Evolutionary conservation across 2,329 filamentous ascomycete species (phyloP), one percentile per base, ranked within the genome.

Genomic region (Fusarium nisikadoi): DNA sequence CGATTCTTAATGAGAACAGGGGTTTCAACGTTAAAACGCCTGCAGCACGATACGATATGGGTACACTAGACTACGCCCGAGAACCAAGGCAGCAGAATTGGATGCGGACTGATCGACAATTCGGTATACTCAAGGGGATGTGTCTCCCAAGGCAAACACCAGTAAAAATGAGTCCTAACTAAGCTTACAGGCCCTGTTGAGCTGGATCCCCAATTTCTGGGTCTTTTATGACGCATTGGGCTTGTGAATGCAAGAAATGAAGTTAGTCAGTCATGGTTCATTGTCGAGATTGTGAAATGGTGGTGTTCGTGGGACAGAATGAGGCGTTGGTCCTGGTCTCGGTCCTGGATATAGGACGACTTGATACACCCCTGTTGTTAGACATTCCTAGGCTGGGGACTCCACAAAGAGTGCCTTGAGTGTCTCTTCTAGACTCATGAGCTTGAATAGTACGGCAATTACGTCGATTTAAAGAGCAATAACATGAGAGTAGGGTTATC

Each of bases 371-470:
- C 64, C 64, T 65, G 38, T n/a, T 64, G 33, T 58, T 65, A 63
- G 61, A 65, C 55, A 65, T 49, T 33, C 64, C 61, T 58, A 65
- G 61, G 31, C 62, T 50, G 43, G 41, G 50, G 36, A 65, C 62
- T 68, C 64, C 65, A 69, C 66, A 68, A 45, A 65, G 65, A 60
- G 47, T 65, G 66, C 66, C 66, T 70, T 31, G 65, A 42, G 50
- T 63, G 42, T 57, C 50, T 65, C 27, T 50, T 27, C 36, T 57
- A 31, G 25, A 39, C 29, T 20, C 36, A 39, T 16, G 29, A 23
- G 41, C n/a, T n/a, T 27, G n/a, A 46, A n/a, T 13, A n/a, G 27
- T 38, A 52, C 20, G 19, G 7, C 10, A 12, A 17, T 17, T 11
- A 36, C 8, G 17, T 27, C 49, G 31, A 35, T 27, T 27, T 6